Evolutionary conservation across 257 asterid species (phyloP).

Genomic region (Solanum clarkiae): DNA sequence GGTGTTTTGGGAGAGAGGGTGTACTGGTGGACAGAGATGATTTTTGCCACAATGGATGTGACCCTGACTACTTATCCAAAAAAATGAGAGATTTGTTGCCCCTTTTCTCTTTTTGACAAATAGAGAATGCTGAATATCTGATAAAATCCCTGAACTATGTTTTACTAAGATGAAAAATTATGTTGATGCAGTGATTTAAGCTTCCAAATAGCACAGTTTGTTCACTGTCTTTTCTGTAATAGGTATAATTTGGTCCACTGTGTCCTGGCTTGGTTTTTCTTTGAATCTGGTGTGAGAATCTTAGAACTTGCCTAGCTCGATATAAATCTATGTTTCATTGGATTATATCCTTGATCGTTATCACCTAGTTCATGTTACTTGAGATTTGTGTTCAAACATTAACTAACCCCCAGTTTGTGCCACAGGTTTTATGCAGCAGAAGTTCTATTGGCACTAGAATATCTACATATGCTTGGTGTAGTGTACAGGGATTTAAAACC

Average conservation of each 20-base stretch:
- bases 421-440: slow-evolving; percentile 80
- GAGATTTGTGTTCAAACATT: not conserved
- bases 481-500: slow-evolving; percentile 77
- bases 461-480: slow-evolving; percentile 84
- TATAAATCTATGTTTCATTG: not conserved
- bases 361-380: not conserved
- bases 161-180: not conserved
- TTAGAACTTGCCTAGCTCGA: not conserved
- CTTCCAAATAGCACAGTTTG: not conserved
- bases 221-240: not conserved
- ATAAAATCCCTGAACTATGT: not conserved
- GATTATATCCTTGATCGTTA: not conserved
- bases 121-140: not conserved
- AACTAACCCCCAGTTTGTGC: not conserved
- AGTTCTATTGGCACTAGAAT: slow-evolving; percentile 71
- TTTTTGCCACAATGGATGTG: not conserved
- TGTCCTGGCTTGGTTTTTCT: not conserved
- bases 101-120: not conserved
- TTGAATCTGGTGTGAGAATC: not conserved
- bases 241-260: not conserved
- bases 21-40: not conserved
- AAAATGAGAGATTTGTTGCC: not conserved
- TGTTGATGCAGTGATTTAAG: not conserved
- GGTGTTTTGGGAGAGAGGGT: not conserved
- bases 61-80: not conserved